Conservation (phyloP, 192 early-diverging fungal species). For the Backusella morwellensis region DNA sequence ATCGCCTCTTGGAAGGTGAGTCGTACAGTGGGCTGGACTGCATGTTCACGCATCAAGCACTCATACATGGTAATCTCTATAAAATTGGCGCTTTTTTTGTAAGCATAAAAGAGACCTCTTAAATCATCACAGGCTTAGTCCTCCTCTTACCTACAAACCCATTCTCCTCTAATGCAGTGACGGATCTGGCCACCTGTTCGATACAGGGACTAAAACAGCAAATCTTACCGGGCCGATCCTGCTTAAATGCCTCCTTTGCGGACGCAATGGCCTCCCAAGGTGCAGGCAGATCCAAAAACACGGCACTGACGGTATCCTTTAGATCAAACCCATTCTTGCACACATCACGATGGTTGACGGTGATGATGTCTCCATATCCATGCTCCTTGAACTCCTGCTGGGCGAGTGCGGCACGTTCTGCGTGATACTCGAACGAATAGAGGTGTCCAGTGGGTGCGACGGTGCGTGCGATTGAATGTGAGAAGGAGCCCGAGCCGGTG, state of each 20-base stretch:
- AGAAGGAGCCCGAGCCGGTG: conserved; percentile 97
- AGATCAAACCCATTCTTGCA: conserved; percentile 86
- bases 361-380: conserved; percentile 65
- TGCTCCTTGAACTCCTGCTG: conserved; percentile 80
- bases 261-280: conserved; percentile 92
- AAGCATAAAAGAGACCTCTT: neutral
- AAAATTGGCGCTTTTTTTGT: neutral
- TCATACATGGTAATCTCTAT: conserved; percentile 90
- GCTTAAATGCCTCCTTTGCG: conserved; percentile 85
- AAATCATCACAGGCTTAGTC: conserved; percentile 19
- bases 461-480: conserved; percentile 89
- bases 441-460: conserved; percentile 85
- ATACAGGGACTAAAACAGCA: conserved; percentile 97
- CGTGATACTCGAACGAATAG: conserved; percentile 95
- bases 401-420: conserved; percentile 66
- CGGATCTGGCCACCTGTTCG: conserved; percentile 89
- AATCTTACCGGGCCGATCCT: conserved; percentile 77
- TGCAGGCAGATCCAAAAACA: conserved; percentile 94
- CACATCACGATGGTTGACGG: conserved; percentile 81
- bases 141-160: conserved; percentile 74
- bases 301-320: conserved; percentile 72
- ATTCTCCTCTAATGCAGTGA: conserved; percentile 70
- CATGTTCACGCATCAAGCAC: conserved; percentile 79
- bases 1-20: conserved; percentile 67
- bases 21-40: conserved; percentile 60